Conservation (phyloP, 2,329 filamentous ascomycete species). For the Bipolaris oryzae region DNA sequence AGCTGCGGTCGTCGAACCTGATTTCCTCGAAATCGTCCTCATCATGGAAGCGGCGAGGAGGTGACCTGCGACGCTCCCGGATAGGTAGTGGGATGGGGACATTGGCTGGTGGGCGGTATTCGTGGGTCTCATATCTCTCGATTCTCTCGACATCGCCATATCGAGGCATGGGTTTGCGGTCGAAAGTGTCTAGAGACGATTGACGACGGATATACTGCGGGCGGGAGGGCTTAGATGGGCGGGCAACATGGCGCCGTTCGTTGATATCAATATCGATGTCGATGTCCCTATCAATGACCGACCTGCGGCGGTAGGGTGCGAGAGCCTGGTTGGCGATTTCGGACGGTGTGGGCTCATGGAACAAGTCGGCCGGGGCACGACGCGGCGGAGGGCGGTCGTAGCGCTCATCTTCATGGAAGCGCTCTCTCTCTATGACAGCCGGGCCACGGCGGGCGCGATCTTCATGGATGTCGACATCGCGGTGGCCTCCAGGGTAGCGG, state of each 20-base stretch:
- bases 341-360: slow-evolving; percentile 54
- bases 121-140: slow-evolving; percentile 41
- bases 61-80: slow-evolving; percentile 56
- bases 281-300: slow-evolving; percentile 63
- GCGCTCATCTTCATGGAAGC: slow-evolving; percentile 63
- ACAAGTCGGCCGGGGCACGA: slow-evolving; percentile 52
- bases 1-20: slow-evolving; percentile 48
- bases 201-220: slow-evolving; percentile 78
- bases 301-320: slow-evolving; percentile 64
- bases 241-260: slow-evolving; percentile 50
- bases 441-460: slow-evolving; percentile 50
- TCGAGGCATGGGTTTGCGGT: slow-evolving; percentile 70
- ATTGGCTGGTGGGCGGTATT: slow-evolving; percentile 70
- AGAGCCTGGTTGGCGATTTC: slow-evolving; percentile 59
- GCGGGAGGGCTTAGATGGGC: slow-evolving; percentile 66
- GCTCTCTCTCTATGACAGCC: slow-evolving; percentile 55
- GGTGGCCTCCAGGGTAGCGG: slow-evolving; percentile 49
- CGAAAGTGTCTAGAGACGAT: slow-evolving; percentile 89
- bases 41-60: slow-evolving; percentile 64
- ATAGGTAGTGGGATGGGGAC: slow-evolving; percentile 71
- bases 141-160: slow-evolving; percentile 61
- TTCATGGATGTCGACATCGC: slow-evolving; percentile 53
- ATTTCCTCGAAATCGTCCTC: slow-evolving; percentile 70
- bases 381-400: slow-evolving; percentile 38
- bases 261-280: slow-evolving; percentile 52